phyloP scores from a whole-genome alignment of 768 basidiomycete species.

The Mycena alexandri region DNA sequence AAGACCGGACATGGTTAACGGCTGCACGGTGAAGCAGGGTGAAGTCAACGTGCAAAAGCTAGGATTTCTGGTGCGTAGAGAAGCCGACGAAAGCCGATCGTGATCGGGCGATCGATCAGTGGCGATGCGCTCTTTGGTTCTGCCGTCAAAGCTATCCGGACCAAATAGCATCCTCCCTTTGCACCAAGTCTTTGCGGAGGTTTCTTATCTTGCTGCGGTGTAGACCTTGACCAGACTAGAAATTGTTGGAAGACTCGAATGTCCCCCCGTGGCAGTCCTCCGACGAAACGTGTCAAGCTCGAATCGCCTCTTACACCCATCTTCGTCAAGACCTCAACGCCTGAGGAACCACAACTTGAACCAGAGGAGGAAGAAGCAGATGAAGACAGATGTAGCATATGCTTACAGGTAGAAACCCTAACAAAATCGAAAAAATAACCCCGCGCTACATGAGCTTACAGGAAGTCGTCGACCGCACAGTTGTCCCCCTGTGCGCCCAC shows the following conservation, averaged over 20 bases:
- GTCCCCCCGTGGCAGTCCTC: conserved; percentile 49
- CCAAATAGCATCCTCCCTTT: too few relatives aligned
- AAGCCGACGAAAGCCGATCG: too few relatives aligned
- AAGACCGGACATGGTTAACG: neutral
- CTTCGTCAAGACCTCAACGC: conserved; percentile 1
- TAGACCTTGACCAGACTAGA: too few relatives aligned
- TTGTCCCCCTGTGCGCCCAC: conserved; percentile 89
- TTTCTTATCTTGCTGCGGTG: neutral
- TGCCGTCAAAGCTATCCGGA: too few relatives aligned
- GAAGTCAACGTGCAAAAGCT: too few relatives aligned
- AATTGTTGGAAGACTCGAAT: neutral
- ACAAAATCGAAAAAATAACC: too few relatives aligned
- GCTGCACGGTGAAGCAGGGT: too few relatives aligned
- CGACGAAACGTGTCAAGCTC: conserved; percentile 56
- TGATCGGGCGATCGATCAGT: neutral
- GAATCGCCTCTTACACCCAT: conserved; percentile 36
- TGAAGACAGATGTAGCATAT: conserved; percentile 86
- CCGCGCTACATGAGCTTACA: too few relatives aligned
- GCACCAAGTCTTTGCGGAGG: too few relatives aligned
- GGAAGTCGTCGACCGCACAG: conserved; percentile 77
- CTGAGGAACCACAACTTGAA: conserved; percentile 5
- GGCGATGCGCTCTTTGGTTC: neutral
- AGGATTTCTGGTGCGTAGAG: too few relatives aligned
- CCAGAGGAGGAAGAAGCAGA: conserved; percentile 42
- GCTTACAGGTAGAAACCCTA: conserved; percentile 66